Evolutionary conservation across 2,329 filamentous ascomycete genomes (phyloP), one percentile per base, ranked within the genome.

Genomic region (Scedosporium dehoogii): DNA sequence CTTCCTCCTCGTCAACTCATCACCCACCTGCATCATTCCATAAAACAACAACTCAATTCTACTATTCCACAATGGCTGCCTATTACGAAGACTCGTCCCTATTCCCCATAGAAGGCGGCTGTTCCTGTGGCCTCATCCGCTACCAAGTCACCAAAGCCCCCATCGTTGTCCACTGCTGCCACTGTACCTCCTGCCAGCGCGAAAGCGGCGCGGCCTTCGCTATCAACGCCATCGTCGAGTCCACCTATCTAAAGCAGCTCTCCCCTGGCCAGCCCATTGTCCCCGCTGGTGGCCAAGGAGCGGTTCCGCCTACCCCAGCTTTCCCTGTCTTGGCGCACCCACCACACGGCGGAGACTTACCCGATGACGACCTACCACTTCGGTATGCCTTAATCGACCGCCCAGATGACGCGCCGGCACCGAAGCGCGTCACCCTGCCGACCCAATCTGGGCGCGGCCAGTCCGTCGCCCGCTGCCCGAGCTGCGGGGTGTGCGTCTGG

Each of bases 121-220:
- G 56, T 23, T 55, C 38, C 29, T 58, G 56, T 6, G 56, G 56
- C 6, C 16, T 42, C 27, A 38, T 58, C 56, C 56, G 56, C 23
- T 88, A 90, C 51, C 18, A 23, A 23, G 21, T 55, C 51, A 27
- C n/a, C 51, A 18, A 55, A 27, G 18, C 51, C 51, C 71, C 78
- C 18, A 69, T 80, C 48, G 64, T 75, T 61, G 72, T 76, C 29
- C 74, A 81, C 67, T 77, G 74, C 72, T 81, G 78, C 69, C 75
- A 79, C 69, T 81, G 78, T 70, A 76, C 74, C 33, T 69, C 69
- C 63, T 81, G 78, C 70, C 78, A 80, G 66, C 74, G 72, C 62
- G 76, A 79, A 67, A 75, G 73, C 18, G 78, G 78, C 63, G 70
- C 72, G 51, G 72, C 68, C 63, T 71, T 74, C 59, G 70, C 68